These are phyloP conservation scores for Cardamine chenopodiifolia DNA, from an alignment of 345 rosid species.

Conservation along the genomic window DNA sequence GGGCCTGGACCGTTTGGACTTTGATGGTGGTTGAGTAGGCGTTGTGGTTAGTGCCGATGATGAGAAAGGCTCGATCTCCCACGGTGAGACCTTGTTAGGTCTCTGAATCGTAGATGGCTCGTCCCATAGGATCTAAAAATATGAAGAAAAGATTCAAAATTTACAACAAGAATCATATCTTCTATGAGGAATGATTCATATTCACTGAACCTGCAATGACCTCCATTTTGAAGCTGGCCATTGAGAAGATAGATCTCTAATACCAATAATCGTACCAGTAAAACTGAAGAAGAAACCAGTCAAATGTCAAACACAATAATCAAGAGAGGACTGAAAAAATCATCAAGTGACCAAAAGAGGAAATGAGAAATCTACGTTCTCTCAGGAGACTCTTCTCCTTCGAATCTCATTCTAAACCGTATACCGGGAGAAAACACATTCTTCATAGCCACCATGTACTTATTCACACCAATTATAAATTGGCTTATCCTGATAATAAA, in stretches of 20 bases:
- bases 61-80: slow-evolving; percentile 75
- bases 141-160: slow-evolving; percentile 14
- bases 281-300: slow-evolving; percentile 48
- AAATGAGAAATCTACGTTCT: slow-evolving; percentile 48
- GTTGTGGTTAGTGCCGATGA: slow-evolving; percentile 43
- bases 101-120: slow-evolving; percentile 68
- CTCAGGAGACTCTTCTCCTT: slow-evolving; percentile 79
- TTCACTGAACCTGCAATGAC: slow-evolving; percentile 61
- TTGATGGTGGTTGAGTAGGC: slow-evolving; percentile 51
- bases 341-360: background rate
- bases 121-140: slow-evolving; percentile 73
- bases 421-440: slow-evolving; percentile 55
- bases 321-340: background rate
- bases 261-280: slow-evolving; percentile 71
- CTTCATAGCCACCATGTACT: slow-evolving; percentile 56
- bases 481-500: slow-evolving; percentile 58
- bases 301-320: background rate
- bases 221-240: slow-evolving; percentile 81
- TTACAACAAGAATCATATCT: background rate
- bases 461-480: slow-evolving; percentile 63
- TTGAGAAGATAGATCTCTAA: slow-evolving; percentile 59
- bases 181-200: slow-evolving; percentile 12
- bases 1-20: slow-evolving; percentile 65
- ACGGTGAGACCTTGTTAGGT: slow-evolving; percentile 78
- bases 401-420: slow-evolving; percentile 84